Base-by-base conservation (phyloP, 176 grass and related monocot genomes). In the Hsuehochloa calcarea region DNA sequence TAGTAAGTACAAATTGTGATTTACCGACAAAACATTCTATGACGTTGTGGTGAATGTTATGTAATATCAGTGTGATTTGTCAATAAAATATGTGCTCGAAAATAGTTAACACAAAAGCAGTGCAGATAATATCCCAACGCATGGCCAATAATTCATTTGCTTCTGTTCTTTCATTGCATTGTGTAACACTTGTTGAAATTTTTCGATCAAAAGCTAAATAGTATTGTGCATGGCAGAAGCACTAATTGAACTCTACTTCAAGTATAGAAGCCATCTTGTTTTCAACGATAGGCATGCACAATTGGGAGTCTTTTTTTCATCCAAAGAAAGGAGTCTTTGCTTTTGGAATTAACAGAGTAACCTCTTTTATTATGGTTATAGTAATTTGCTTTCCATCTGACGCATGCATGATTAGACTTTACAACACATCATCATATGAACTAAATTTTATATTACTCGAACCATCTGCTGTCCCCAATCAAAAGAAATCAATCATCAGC, bases 401-500 rank as follows among this genome's bases (percentile, higher is more conserved):
- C 44, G 22, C 38, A 66, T 63, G 60, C 49, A 26, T 20, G 63
- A 87, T 68, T 35, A 68, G 59, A 67, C 17, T 70, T 78, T 12
- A 65, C 67, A 72, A 3, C 12, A 29, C 35, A 88, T 55, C 22
- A 72, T 35, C 47, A 67, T 55, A 22, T 10, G 23, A 23, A 79
- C 3, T 66, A 55, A 35, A 58, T 6, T 79, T 63, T 4, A 37
- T 25, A 66, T 15, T 65, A 43, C 45, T 61, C 45, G 34, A 37
- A 19, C 80, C 65, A 72, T 72, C 34, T 66, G 49, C 6, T 75
- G 37, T 41, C 69, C 70, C 27, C 17, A 6, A 37, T 44, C 26
- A 41, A 87, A 76, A 68, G 37, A 27, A 34, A 27, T 35, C 81
- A 84, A 80, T 65, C 45, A 73, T 63, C 66, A 60, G n/a, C 40